These are phyloP conservation scores for Penicillium sp. DNA, from an alignment of 2,329 filamentous ascomycete species.

Conservation along the genomic window DNA sequence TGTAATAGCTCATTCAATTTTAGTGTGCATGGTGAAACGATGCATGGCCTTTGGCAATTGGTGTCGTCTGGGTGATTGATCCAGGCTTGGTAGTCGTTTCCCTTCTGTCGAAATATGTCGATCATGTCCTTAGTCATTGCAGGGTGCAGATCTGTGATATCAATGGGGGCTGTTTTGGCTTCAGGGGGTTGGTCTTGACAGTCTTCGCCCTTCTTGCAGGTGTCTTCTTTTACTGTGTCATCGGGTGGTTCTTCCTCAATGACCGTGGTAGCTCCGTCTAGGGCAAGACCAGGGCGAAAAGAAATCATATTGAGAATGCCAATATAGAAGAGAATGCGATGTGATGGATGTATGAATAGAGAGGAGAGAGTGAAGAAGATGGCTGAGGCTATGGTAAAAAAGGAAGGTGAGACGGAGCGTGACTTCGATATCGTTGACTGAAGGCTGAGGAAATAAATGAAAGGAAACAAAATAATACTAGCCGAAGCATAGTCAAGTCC, in stretches of 20 bases:
- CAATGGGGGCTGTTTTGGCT: background rate
- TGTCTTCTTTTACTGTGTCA: background rate
- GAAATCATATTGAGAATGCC: background rate
- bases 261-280: background rate
- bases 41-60: background rate
- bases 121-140: background rate
- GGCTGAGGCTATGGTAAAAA: background rate
- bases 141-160: background rate
- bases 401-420: background rate
- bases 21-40: background rate
- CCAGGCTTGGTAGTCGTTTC: background rate
- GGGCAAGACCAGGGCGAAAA: background rate
- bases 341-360: background rate
- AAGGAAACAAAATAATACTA: no score
- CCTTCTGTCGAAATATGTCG: background rate
- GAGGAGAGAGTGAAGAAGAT: no score
- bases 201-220: no score
- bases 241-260: background rate
- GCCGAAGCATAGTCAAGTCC: no score
- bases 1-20: background rate
- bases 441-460: no score
- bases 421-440: no score
- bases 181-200: background rate
- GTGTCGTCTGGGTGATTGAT: background rate
- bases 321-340: background rate